A percentile compares a stretch with the other conserved stretches of the same genome.
Conservation (phyloP, 2,329 filamentous ascomycete species). For the Cercospora sp. region DNA sequence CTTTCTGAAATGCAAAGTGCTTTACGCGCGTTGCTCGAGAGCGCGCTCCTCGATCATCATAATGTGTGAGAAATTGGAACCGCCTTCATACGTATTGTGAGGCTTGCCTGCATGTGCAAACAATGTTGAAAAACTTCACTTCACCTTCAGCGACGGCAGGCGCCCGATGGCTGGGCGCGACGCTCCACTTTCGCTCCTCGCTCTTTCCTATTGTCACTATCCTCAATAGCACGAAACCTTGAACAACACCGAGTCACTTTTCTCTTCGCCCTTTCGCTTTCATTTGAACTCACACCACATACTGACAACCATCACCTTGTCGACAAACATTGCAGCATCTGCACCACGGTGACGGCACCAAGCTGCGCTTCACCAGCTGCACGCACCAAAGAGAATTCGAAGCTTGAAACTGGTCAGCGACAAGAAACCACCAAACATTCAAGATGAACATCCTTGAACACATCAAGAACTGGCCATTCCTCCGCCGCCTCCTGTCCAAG, state of each 20-base stretch:
- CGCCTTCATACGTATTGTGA: too few relatives aligned
- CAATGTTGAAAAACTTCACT: neutral
- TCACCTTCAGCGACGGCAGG: neutral
- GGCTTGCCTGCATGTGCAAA: neutral
- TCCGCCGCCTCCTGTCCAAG: conserved; percentile 12
- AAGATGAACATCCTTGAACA: conserved; percentile 10
- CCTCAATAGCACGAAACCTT: neutral
- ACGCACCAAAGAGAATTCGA: neutral
- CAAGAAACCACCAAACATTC: neutral
- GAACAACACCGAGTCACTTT: neutral
- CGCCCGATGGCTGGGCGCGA: neutral
- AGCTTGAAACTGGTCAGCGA: neutral
- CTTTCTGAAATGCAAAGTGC: too few relatives aligned
- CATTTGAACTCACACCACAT: neutral
- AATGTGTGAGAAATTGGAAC: too few relatives aligned
- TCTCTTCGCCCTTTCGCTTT: neutral
- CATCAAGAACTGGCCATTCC: conserved; percentile 10
- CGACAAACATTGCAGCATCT: neutral
- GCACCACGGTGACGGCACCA: neutral
- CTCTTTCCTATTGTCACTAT: neutral
- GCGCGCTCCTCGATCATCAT: too few relatives aligned
- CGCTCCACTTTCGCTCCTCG: neutral
- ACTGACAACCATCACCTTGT: neutral
- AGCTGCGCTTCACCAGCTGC: neutral
- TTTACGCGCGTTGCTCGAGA: too few relatives aligned